Percentiles rank a stretch among this genome's conserved stretches.
Evolutionary conservation across 495 filamentous ascomycete species (phyloP).

Genomic region (Xylaria flabelliformis): DNA sequence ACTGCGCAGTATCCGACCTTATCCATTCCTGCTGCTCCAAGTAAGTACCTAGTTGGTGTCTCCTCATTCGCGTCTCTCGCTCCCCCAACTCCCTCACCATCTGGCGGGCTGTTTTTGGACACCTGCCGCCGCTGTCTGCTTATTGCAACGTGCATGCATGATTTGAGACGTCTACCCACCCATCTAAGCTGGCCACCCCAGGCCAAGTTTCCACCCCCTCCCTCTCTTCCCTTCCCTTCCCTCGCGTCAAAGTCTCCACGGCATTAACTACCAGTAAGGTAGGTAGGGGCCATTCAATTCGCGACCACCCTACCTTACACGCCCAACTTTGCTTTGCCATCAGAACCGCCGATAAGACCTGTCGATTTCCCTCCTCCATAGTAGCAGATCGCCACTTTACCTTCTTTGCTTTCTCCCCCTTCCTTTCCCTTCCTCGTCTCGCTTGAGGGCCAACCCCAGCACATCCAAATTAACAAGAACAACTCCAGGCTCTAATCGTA

Average conservation of each 20-base stretch:
- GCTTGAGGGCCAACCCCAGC: conserved; percentile 15
- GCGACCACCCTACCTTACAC: conserved; percentile 34
- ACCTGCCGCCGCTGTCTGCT: conserved; percentile 32
- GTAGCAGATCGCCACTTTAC: conserved; percentile 38
- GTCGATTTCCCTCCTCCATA: conserved; percentile 35
- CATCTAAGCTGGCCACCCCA: background rate
- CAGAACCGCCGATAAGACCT: conserved; percentile 40
- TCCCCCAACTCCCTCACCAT: conserved; percentile 13
- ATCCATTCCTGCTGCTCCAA: no score
- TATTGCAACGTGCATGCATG: conserved; percentile 39
- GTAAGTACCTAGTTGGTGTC: no score
- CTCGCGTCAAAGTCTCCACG: conserved; percentile 24
- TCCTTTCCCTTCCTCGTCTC: conserved; percentile 18
- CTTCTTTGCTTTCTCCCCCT: background rate
- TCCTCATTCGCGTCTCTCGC: conserved; percentile 24
- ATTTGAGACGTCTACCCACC: conserved; percentile 40
- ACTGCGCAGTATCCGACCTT: background rate
- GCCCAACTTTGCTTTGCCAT: conserved; percentile 25
- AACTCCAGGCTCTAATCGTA: conserved; percentile 21
- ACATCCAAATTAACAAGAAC: conserved; percentile 41
- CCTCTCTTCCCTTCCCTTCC: conserved; percentile 25
- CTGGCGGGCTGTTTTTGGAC: conserved; percentile 38
- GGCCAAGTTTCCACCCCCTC: no score
- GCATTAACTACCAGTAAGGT: background rate
- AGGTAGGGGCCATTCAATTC: conserved; percentile 24